A percentile compares a stretch with the other conserved stretches of the same genome.
phyloP scores from a whole-genome alignment of 768 basidiomycete species.

The Tricholoma saponaceum region DNA sequence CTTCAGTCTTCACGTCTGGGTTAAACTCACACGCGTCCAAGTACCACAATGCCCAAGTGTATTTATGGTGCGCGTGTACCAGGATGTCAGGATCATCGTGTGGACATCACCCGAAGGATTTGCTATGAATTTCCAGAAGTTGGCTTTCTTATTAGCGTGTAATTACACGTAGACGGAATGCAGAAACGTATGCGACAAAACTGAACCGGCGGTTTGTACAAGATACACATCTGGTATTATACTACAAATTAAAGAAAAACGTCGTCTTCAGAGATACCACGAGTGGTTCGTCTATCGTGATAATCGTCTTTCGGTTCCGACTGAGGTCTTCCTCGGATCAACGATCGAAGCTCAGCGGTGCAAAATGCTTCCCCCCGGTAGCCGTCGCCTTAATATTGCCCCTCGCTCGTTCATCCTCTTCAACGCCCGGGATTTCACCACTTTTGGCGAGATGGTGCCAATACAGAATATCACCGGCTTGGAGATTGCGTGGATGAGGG shows the following conservation, averaged over 20 bases:
- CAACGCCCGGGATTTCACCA: conserved; percentile 70
- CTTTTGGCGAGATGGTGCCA: conserved; percentile 74
- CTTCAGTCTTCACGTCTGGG: neutral
- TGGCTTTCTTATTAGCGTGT: neutral
- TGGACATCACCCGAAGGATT: neutral
- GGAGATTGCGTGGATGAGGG: conserved; percentile 36
- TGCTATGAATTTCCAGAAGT: neutral
- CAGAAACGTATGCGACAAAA: neutral
- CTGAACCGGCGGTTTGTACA: neutral
- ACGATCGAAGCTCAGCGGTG: conserved; percentile 29
- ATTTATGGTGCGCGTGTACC: neutral
- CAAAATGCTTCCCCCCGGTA: conserved; percentile 10
- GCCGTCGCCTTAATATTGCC: conserved; percentile 11
- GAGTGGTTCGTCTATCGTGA: neutral
- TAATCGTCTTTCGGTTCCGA: neutral
- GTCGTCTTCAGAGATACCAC: neutral
- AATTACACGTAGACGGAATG: neutral
- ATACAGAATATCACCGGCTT: conserved; percentile 59
- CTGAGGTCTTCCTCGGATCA: conserved; percentile 15
- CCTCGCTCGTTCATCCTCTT: conserved; percentile 58
- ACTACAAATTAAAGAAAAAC: neutral
- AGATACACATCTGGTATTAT: neutral
- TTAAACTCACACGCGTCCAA: neutral
- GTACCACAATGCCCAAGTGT: neutral
- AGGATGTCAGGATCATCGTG: neutral